phyloP scores from a whole-genome alignment of 163 green algal species.

The Scenedesmus sp. region DNA sequence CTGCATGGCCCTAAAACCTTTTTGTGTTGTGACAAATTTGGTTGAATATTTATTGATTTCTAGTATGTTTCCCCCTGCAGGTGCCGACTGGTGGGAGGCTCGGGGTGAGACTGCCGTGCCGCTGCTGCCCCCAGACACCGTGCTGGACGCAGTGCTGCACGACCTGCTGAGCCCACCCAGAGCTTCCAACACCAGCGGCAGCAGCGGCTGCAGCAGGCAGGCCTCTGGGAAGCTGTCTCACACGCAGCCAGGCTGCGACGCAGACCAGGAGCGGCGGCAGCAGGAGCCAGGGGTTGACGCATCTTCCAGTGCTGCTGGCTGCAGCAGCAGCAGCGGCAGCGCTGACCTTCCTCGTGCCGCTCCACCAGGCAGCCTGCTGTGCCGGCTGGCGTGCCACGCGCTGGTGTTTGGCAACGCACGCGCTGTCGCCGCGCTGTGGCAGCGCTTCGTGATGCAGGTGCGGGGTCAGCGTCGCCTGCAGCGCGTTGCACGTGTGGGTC shows the following conservation, averaged over 20 bases:
- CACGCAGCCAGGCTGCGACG: background rate
- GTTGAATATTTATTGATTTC: no score
- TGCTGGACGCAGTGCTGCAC: constrained; percentile 64
- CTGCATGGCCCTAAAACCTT: no score
- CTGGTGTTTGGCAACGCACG: constrained; percentile 80
- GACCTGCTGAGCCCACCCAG: constrained; percentile 64
- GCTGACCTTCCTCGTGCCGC: constrained; percentile 51
- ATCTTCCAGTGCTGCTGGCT: background rate
- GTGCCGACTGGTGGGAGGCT: constrained; percentile 74
- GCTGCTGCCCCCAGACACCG: constrained; percentile 61
- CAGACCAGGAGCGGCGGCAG: background rate
- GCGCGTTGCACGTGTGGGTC: background rate
- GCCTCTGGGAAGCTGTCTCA: background rate
- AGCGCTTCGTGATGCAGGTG: constrained; percentile 67
- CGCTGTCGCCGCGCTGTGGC: constrained; percentile 81
- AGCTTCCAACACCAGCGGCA: background rate
- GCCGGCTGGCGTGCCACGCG: constrained; percentile 75
- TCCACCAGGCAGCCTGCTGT: constrained; percentile 69
- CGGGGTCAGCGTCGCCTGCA: background rate
- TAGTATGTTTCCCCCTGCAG: no score
- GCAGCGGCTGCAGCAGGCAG: background rate
- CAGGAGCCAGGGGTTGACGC: background rate
- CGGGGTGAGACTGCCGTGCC: constrained; percentile 58
- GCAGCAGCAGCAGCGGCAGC: background rate
- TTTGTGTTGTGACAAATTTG: no score